phyloP scores from a whole-genome alignment of 2,329 filamentous ascomycete species.

The Mycosphaerella arachidis region DNA sequence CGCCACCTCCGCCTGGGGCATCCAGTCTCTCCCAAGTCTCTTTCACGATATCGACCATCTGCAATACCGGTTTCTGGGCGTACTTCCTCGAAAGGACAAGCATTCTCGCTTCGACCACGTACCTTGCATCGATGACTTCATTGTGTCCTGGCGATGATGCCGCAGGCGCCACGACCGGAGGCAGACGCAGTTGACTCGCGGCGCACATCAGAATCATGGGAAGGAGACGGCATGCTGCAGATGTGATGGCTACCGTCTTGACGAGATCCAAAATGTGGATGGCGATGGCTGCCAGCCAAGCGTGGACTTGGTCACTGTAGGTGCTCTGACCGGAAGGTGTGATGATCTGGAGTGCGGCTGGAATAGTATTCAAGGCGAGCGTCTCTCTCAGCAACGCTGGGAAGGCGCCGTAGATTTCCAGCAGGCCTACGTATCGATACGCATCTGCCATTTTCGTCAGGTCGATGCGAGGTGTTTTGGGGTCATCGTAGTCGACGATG shows the following conservation, averaged over 20 bases:
- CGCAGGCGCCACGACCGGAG: constrained; percentile 31
- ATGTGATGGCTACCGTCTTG: constrained; percentile 48
- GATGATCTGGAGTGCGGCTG: not conserved
- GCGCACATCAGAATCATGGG: constrained; percentile 50
- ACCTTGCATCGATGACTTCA: constrained; percentile 36
- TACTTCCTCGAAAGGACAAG: constrained; percentile 43
- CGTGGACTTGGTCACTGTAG: constrained; percentile 22
- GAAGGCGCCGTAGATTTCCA: constrained; percentile 54
- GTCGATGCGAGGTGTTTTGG: constrained; percentile 50
- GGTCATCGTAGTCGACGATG: constrained; percentile 49
- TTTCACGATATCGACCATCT: constrained; percentile 48
- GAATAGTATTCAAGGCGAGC: not conserved
- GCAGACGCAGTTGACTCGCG: constrained; percentile 46
- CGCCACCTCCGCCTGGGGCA: constrained; percentile 33
- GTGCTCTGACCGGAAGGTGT: not conserved
- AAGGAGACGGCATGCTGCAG: constrained; percentile 51
- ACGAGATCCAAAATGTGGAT: constrained; percentile 48
- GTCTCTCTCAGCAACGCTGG: constrained; percentile 36
- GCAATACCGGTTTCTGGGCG: constrained; percentile 49
- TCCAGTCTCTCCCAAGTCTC: constrained; percentile 53
- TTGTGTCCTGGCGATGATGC: constrained; percentile 39
- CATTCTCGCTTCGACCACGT: constrained; percentile 48
- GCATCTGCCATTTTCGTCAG: constrained; percentile 51
- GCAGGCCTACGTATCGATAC: constrained; percentile 49
- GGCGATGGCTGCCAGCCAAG: constrained; percentile 50